Conservation (phyloP, 2,329 filamentous ascomycete genomes). For the Thermomyces lanuginosus region DNA sequence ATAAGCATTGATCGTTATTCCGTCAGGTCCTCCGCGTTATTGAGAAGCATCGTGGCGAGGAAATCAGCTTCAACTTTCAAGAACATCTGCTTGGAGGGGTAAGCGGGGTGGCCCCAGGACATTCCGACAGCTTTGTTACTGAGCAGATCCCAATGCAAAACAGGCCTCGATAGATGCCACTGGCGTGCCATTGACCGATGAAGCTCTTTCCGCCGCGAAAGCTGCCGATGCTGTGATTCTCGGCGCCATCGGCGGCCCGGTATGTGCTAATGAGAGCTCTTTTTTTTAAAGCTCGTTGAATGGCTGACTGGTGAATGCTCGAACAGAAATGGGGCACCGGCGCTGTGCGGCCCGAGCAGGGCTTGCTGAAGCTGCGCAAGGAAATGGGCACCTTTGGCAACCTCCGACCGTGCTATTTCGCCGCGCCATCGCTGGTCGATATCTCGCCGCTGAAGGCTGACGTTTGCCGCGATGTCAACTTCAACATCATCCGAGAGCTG, state of each 20-base stretch:
- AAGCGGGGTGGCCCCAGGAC: conserved; percentile 35
- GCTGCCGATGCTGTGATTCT: conserved; percentile 77
- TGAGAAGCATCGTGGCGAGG: conserved; percentile 52
- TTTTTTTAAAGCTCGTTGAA: conserved; percentile 2
- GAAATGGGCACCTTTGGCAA: conserved; percentile 91
- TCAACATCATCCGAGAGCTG: conserved; percentile 82
- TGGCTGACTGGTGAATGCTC: conserved; percentile 5
- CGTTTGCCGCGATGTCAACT: conserved; percentile 73
- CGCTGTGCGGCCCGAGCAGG: conserved; percentile 76
- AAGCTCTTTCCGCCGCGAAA: conserved; percentile 68
- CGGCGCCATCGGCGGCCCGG: conserved; percentile 84
- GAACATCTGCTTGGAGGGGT: conserved; percentile 84
- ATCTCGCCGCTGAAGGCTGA: conserved; percentile 73
- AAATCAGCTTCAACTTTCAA: conserved; percentile 73
- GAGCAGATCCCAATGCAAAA: neutral
- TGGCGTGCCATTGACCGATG: conserved; percentile 63
- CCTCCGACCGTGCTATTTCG: conserved; percentile 90
- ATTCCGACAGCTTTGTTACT: conserved; percentile 2
- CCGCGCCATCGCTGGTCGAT: conserved; percentile 67
- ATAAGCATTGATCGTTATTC: neutral
- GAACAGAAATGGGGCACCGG: conserved; percentile 75
- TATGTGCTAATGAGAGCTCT: conserved; percentile 19
- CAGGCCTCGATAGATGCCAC: conserved; percentile 78
- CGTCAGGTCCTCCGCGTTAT: conserved; percentile 61
- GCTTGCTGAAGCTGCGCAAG: conserved; percentile 77